A percentile compares a stretch with the other conserved stretches of the same genome.
phyloP scores from a whole-genome alignment of 768 basidiomycete genomes.

The Russula dissimulans region DNA sequence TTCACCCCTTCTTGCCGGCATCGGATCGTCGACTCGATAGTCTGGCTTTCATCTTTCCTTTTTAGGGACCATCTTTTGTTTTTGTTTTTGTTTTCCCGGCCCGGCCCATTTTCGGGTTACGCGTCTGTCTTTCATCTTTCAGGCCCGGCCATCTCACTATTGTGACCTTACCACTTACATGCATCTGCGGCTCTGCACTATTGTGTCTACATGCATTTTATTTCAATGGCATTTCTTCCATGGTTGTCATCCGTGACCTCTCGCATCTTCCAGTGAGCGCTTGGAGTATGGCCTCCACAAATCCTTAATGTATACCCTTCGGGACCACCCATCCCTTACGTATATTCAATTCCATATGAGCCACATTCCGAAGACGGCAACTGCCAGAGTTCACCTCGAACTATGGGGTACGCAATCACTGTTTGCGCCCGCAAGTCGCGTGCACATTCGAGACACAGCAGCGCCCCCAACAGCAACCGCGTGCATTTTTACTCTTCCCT shows the following conservation, averaged over 20 bases:
- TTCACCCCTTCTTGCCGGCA: slow-evolving; percentile 2
- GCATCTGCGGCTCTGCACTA: neutral
- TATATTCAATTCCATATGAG: slow-evolving; percentile 5
- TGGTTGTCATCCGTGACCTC: neutral
- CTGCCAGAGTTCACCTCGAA: neutral
- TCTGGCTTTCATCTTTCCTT: slow-evolving; percentile 18
- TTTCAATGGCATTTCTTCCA: neutral
- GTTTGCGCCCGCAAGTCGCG: slow-evolving; percentile 3
- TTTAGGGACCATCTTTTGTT: slow-evolving; percentile 9
- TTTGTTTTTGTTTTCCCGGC: neutral
- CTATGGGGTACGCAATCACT: slow-evolving; percentile 10
- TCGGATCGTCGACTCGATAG: slow-evolving; percentile 11
- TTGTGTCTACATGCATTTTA: neutral
- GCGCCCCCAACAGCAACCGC: slow-evolving; percentile 6
- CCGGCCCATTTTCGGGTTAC: neutral
- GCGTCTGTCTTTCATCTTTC: neutral
- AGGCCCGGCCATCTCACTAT: neutral
- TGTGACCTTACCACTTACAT: neutral
- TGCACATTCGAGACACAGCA: neutral
- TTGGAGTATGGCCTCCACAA: slow-evolving; percentile 8
- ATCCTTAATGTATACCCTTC: neutral
- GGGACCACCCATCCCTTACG: slow-evolving; percentile 5
- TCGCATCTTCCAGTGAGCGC: neutral
- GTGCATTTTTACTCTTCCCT: slow-evolving; percentile 8
- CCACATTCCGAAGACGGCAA: slow-evolving; percentile 3